Base-by-base conservation (phyloP, 1,284 basidiomycete species). In the Boletus austroedulis region DNA sequence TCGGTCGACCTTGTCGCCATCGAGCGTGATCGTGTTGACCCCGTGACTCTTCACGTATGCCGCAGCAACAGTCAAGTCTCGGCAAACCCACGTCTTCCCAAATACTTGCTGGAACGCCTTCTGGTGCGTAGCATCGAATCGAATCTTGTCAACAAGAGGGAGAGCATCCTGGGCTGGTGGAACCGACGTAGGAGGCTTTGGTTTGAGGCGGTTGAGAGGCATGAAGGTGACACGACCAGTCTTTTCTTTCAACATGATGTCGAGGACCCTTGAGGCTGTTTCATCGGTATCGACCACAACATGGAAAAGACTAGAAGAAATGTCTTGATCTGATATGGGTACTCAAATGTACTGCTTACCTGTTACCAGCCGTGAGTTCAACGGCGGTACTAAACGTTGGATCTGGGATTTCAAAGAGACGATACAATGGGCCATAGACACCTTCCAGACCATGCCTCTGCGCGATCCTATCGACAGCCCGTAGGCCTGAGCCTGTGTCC, bases 41-140 rank as follows among this genome's bases (percentile, higher is more conserved):
- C 88, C 88, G 71, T 98, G 94, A 66, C 89, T 92, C 69, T 96
- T 91, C 50, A 96, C 94, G 73, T 98, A 99, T 8, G 93, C 91
- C 6, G 94, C 91, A 10, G 95, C 96, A 64, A 95, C 90, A 12
- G 89, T 89, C 57, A 99, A 84, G 69, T 96, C 93, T 34, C 89
- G 84, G 71, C 96, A 98, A 38, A 99, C 92, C 73, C 96, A 94
- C 1, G 95, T 98, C 74, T 94, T 94, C 34, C 95, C 95, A 67
- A 99, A 99, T n/a, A 99, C 94, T 72, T 98, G 96, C 70, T 95
- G 87, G 75, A 99, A 94, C 0, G 97, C 97, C 64, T 92, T 90
- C 43, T 82, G 78, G 68, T 89, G 89, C 19, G 73, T 73, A 3
- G 78, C 78, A 63, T 95, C 89, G 69, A 88, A 99, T 4, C 81